phyloP scores from a whole-genome alignment of 2,329 filamentous ascomycete genomes.

The Ophiostoma montium region DNA sequence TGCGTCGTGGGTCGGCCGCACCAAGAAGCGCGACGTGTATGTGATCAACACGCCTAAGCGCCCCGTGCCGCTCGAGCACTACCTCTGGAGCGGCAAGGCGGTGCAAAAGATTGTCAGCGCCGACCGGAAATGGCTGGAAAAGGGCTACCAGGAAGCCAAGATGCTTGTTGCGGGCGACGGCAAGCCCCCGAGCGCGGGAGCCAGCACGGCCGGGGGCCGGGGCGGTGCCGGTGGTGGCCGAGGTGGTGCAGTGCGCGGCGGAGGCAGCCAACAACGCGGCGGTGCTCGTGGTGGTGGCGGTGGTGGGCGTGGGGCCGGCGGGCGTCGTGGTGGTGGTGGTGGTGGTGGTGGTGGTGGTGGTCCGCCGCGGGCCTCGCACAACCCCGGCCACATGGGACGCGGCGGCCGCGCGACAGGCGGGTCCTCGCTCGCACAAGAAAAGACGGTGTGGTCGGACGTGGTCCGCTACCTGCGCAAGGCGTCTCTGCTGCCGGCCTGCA shows the following conservation, averaged over 20 bases:
- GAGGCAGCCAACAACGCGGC: constrained; percentile 25
- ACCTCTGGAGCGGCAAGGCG: constrained; percentile 84
- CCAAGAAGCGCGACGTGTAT: constrained; percentile 97
- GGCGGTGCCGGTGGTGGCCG: constrained; percentile 32
- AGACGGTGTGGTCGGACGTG: constrained; percentile 91
- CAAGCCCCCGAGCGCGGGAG: constrained; percentile 24
- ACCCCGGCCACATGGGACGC: constrained; percentile 75
- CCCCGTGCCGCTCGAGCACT: constrained; percentile 89
- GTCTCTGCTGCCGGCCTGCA: constrained; percentile 77
- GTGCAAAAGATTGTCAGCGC: constrained; percentile 91
- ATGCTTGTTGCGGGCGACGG: constrained; percentile 18
- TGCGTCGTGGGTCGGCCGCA: constrained; percentile 93
- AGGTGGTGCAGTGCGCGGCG: constrained; percentile 13
- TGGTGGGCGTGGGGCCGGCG: too few relatives aligned
- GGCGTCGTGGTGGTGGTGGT: constrained; percentile 33
- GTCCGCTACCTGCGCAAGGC: constrained; percentile 84
- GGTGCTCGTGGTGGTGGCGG: constrained; percentile 32
- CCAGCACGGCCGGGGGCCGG: neutral
- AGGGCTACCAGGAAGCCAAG: constrained; percentile 70
- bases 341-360: constrained; percentile 42
- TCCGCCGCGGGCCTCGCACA: constrained; percentile 45
- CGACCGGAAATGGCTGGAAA: constrained; percentile 81
- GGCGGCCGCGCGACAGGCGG: constrained; percentile 74
- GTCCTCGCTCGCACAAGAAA: constrained; percentile 83
- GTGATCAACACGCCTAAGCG: constrained; percentile 96